These are phyloP conservation scores for Scolecobasidium constrictum DNA, from an alignment of 2,329 filamentous ascomycete genomes.

Conservation along the genomic window DNA sequence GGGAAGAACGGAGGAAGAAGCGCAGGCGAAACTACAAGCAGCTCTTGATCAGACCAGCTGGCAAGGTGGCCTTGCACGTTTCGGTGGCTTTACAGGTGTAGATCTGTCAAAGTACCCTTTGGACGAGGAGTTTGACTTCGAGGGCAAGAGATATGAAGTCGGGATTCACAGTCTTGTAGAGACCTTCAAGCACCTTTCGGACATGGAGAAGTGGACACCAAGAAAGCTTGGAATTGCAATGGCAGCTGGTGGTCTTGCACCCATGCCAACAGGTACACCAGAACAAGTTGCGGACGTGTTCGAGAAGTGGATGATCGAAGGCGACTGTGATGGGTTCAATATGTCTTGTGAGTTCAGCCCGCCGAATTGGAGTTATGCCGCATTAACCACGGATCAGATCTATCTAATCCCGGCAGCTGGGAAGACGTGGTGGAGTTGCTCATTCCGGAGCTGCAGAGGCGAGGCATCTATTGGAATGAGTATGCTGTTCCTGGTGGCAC, in stretches of 20 bases:
- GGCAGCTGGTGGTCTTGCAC: background rate
- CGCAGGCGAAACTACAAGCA: constrained; percentile 40
- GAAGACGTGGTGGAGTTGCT: constrained; percentile 51
- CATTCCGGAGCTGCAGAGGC: constrained; percentile 47
- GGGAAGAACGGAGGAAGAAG: constrained; percentile 32
- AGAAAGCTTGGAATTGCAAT: background rate
- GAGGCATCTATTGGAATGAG: constrained; percentile 41
- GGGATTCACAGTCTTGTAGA: background rate
- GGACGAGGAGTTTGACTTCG: constrained; percentile 40
- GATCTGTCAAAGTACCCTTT: constrained; percentile 48
- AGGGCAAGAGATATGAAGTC: background rate
- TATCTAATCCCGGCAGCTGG: constrained; percentile 1
- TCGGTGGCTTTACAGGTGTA: constrained; percentile 50
- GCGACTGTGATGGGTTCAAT: constrained; percentile 26
- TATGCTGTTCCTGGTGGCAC: constrained; percentile 41
- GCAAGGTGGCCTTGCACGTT: constrained; percentile 44
- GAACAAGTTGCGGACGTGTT: constrained; percentile 34
- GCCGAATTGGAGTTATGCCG: constrained; percentile 2
- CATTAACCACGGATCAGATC: too few species aligned
- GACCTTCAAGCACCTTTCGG: background rate
- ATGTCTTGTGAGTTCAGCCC: constrained; percentile 11
- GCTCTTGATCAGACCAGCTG: constrained; percentile 41
- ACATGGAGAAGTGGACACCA: background rate
- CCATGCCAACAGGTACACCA: background rate
- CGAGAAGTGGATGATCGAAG: constrained; percentile 34